Evolutionary conservation across 228 moss, liverwort and hornwort species (phyloP), one percentile per base, ranked within the genome.

Genomic region (Sphagnum magellanicum): DNA sequence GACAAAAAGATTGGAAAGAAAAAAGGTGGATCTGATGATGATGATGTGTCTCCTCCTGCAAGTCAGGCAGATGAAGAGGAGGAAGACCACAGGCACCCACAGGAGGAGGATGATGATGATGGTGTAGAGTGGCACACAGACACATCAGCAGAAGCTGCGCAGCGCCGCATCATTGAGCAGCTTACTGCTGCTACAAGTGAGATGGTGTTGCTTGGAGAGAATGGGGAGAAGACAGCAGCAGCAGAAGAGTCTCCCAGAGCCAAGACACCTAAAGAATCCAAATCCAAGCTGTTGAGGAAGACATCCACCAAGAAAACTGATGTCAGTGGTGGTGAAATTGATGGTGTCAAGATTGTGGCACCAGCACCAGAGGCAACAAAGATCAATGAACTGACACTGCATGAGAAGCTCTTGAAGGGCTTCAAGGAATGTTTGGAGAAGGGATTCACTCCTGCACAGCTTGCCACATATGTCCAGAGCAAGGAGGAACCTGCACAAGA

Each of bases 41-140:
- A 93, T 74, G 91, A 92, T 61, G 8, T 76, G 47, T 93, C 92
- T 5, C 85, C 82, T 11, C 77, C 84, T 6, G 82, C 78, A 13
- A 93, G 98, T 63, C 91, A 81, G 70, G 91, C 72, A 0, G 98
- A 93, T 52, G 93, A 93, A 50, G 98, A 93, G 57, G 93, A 93
- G 68, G 72, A 75, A 0, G 32, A 32, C 32, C 32, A 32, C 32
- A 32, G 32, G 32, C 1, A 32, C 32, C 32, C 32, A 32, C 32
- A 3, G 32, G 55, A 12, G 9, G 68, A 67, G 0, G 85, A 68
- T 6, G 89, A 73, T 6, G 91, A 92, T 62, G 87, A 88, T 68
- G 93, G 77, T 49, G 98, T 98, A n/a, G 81, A 93, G 75, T 98
- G 98, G 98, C 88, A 89, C 12, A 98, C 98, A 9, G 98, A 98